Conservation (phyloP, 306 rosid genomes). For the Urtica urens region DNA sequence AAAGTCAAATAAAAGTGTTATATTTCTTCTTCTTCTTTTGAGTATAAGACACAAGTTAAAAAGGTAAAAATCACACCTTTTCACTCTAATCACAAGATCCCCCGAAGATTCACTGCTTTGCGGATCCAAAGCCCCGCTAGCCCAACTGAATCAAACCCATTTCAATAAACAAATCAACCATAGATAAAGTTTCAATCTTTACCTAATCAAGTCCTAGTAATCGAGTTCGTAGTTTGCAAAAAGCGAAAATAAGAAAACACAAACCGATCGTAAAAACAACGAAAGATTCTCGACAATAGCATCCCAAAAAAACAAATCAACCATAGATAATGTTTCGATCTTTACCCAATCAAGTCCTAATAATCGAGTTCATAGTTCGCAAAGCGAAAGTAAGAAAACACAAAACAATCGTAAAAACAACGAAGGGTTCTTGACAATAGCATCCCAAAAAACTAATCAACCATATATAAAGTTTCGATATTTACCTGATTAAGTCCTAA, state of each 20-base stretch:
- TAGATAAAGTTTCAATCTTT: background rate
- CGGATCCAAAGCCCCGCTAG: constrained; percentile 89
- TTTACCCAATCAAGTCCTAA: background rate
- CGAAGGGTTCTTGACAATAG: too few relatives aligned
- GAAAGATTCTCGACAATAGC: too few relatives aligned
- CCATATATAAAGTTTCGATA: too few relatives aligned
- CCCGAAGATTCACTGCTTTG: constrained; percentile 67
- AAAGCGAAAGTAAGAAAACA: too few relatives aligned
- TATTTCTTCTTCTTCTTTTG: background rate
- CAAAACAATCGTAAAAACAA: too few relatives aligned
- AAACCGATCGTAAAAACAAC: too few relatives aligned
- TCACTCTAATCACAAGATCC: constrained; percentile 81
- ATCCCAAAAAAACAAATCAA: too few relatives aligned
- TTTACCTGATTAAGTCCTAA: background rate
- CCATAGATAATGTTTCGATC: too few relatives aligned
- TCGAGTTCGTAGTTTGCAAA: background rate
- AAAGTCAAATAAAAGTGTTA: background rate
- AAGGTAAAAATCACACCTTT: constrained; percentile 41
- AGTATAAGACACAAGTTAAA: background rate
- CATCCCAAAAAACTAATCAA: too few relatives aligned
- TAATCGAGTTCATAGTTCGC: background rate
- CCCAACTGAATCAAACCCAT: constrained; percentile 56
- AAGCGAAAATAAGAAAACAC: too few relatives aligned
- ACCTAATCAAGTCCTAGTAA: background rate
- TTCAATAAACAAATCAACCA: background rate